A percentile compares a stretch with the other conserved stretches of the same genome.
These are phyloP conservation scores for Russula foetens DNA, from an alignment of 768 basidiomycete genomes.

Conservation along the genomic window DNA sequence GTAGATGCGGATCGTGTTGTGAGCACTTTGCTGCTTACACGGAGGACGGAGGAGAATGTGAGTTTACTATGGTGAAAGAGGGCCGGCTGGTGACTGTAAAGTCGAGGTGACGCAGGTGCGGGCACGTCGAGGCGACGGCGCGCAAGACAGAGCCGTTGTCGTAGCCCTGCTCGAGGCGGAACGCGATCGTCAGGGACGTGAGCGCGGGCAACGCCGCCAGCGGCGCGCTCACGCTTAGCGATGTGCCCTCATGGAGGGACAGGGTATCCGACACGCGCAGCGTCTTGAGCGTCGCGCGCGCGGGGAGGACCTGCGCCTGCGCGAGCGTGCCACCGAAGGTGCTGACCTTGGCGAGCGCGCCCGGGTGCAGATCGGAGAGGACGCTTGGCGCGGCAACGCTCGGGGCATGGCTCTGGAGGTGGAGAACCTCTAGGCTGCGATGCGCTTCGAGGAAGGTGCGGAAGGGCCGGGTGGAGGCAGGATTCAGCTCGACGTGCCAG, in stretches of 20 bases:
- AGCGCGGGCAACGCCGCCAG: constrained; percentile 49
- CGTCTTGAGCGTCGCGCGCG: constrained; percentile 35
- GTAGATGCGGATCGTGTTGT: neutral
- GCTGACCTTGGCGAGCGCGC: constrained; percentile 24
- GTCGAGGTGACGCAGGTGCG: constrained; percentile 53
- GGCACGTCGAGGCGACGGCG: constrained; percentile 58
- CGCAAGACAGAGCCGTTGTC: constrained; percentile 65
- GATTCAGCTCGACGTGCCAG: constrained; percentile 33
- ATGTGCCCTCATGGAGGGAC: constrained; percentile 58
- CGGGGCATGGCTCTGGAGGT: constrained; percentile 36
- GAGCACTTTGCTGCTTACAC: no score
- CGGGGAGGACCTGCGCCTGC: constrained; percentile 54
- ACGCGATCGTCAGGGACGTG: constrained; percentile 52
- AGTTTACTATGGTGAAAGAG: constrained; percentile 60
- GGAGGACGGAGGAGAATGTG: neutral
- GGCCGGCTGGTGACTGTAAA: constrained; percentile 61
- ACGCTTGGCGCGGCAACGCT: constrained; percentile 14
- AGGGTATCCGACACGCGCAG: constrained; percentile 61
- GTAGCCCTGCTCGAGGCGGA: constrained; percentile 59
- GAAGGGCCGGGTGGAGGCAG: constrained; percentile 46
- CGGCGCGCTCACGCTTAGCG: constrained; percentile 50
- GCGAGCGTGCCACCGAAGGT: constrained; percentile 60
- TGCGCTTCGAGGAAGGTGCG: constrained; percentile 63
- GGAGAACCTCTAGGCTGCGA: constrained; percentile 38
- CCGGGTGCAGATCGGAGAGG: constrained; percentile 21